Base-by-base conservation (phyloP, 768 basidiomycete genomes). In the Amyloporia xantha region DNA sequence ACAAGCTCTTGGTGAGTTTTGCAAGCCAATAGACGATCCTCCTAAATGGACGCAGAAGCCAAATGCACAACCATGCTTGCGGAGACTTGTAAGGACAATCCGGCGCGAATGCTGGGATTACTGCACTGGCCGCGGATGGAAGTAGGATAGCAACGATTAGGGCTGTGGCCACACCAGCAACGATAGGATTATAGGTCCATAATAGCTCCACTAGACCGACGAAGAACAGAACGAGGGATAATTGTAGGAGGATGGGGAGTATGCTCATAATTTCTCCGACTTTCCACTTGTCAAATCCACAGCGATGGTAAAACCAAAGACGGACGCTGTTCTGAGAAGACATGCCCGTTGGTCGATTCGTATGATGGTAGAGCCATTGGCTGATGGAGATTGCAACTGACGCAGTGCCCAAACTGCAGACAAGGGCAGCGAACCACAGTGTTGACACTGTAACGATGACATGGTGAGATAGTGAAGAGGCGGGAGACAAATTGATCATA, bases 151-250 rank as follows among this genome's bases (percentile, higher is more conserved):
- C n/a, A n/a, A 33, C 30, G 30, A 33, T 15, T 15, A 33, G 30
- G 15, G 15, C 9, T 33, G 15, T 40, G 10, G 19, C 23, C 21
- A 48, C 25, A 26, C 19, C 24, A 13, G 47, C 47, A n/a, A 48
- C 38, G 5, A 19, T 24, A 28, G 23, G 15, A 24, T 48, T 33
- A 9, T 40, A 26, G 6, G 36, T 48, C 36, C 47, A 48, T 12
- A 48, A 25, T 2, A 40, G 19, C 17, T 38, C 41, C 12, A 48
- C n/a, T n/a, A 48, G 37, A 19, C 47, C 37, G 19, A 15, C 15
- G n/a, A 48, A 24, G 38, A 40, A 48, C 7, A 48, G 37, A 15
- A 48, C 47, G 5, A 48, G 25, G 2, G 47, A 19, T 5, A 40
- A 6, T 19, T 39, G 36, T n/a, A 48, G 27, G 39, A 41, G 17